Base-by-base conservation (phyloP, 495 filamentous ascomycete species). In the Aspergillus funiculosus region DNA sequence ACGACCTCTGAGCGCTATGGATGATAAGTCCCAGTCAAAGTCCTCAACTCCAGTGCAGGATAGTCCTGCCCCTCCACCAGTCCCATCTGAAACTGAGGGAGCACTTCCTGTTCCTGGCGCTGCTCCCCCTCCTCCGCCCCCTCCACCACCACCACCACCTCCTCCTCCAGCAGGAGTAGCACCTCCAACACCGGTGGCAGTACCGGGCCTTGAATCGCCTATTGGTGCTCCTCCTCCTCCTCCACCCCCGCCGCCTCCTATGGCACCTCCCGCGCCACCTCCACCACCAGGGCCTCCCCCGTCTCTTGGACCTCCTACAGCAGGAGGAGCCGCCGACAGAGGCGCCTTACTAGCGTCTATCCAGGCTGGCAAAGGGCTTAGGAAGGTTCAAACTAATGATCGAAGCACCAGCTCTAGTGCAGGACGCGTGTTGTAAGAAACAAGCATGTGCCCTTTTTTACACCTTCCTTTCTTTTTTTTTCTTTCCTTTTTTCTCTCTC, bases 301-400 rank as follows among this genome's bases (percentile, higher is more conserved):
- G 8, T 76, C 80, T 11, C 69, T 72, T 17, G 75, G 80, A 11
- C 74, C 76, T 19, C 77, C 80, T 60, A 10, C 76, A 72, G 28
- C 69, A 19, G 51, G 60, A 8, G 61, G 58, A 3, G 62, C 62
- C 17, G 69, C 59, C 31, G 71, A 67, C 36, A 68, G 78, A 15
- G 64, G 81, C 20, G 87, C 76, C 9, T 71, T 96, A 46, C 60
- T 96, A 47, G 82, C 80, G 34, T 81, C 91, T 52, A 94, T 96
- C 48, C 82, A 87, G 57, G 71, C 78, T 46, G 89, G 89, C 38
- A 89, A 63, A 60, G 68, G 78, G 10, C 69, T 96, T 51, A 85
- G 67, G 71, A 94, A 94, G 71, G 83, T 85, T 26, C 72, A 84
- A 63, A 95, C 89, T 15, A 88, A 86, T 56, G 89, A 96, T 60